These are phyloP conservation scores for Bipolaris gigantea DNA, from an alignment of 2,329 filamentous ascomycete genomes.

Conservation along the genomic window DNA sequence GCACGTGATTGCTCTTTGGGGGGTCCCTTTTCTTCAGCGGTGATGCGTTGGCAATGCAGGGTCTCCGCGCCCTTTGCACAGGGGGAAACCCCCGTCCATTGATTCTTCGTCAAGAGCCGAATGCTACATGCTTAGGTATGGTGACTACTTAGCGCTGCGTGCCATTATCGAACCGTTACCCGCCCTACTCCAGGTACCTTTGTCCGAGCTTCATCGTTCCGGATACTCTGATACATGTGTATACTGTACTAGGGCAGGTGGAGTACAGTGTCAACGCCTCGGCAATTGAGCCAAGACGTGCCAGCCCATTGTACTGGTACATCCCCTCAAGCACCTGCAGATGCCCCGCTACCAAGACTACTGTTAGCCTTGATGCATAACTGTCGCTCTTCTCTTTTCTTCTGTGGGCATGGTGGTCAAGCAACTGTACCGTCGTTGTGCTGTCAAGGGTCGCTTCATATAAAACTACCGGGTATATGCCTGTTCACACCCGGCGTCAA, in stretches of 20 bases:
- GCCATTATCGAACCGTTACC: slow-evolving; percentile 24
- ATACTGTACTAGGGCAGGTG: no score
- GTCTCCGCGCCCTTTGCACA: slow-evolving; percentile 16
- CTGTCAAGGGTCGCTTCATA: background rate
- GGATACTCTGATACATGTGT: no score
- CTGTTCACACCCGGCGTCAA: background rate
- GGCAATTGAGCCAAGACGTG: background rate
- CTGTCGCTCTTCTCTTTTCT: background rate
- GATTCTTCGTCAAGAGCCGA: slow-evolving; percentile 10
- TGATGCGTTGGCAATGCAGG: slow-evolving; percentile 43
- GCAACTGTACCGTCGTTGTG: background rate
- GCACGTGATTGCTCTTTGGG: slow-evolving; percentile 22
- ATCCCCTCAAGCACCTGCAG: background rate
- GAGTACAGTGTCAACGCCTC: no score
- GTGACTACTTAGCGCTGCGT: slow-evolving; percentile 24
- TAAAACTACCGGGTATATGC: background rate
- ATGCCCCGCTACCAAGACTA: background rate
- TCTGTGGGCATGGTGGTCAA: background rate
- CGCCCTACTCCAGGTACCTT: slow-evolving; percentile 1
- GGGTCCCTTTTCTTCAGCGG: slow-evolving; percentile 26
- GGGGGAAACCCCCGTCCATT: slow-evolving; percentile 19
- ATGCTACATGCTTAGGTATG: slow-evolving; percentile 21
- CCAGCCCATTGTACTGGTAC: background rate
- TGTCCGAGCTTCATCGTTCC: slow-evolving; percentile 1
- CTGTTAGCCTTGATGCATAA: background rate